Conservation (phyloP, 2,329 filamentous ascomycete species). For the Scedosporium minutisporum region DNA sequence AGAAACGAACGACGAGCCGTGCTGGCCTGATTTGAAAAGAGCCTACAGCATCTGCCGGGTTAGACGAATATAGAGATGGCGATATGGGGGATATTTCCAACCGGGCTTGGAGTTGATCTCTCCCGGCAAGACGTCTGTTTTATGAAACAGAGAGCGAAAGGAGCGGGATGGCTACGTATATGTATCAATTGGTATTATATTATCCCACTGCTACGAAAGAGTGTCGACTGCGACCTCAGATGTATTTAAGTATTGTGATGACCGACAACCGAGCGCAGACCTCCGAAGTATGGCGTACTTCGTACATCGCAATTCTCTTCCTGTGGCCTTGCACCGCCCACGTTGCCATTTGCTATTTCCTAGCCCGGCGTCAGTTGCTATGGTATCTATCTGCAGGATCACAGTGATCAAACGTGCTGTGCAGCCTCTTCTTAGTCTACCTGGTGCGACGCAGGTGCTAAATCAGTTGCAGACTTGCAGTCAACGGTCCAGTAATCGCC, state of each 20-base stretch:
- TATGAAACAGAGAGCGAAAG: not conserved
- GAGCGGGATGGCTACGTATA: not conserved
- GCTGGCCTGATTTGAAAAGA: conserved; percentile 2
- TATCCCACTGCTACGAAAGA: not conserved
- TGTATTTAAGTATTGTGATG: not conserved
- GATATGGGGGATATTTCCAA: not conserved
- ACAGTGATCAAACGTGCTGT: not conserved
- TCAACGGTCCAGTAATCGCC: not conserved
- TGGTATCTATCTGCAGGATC: not conserved
- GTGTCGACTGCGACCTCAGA: not conserved
- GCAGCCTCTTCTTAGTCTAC: not conserved
- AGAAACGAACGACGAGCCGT: not conserved
- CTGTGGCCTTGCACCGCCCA: not conserved
- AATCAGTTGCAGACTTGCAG: not conserved
- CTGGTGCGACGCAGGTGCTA: not conserved
- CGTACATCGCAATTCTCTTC: not conserved
- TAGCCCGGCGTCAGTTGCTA: not conserved
- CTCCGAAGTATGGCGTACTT: not conserved
- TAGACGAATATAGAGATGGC: not conserved
- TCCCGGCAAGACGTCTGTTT: not conserved
- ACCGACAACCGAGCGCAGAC: not conserved
- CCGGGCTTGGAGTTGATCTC: not conserved
- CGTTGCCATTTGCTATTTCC: not conserved
- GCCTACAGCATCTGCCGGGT: conserved; percentile 1
- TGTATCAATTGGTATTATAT: not conserved